Evolutionary conservation across 2,329 filamentous ascomycete species (phyloP).

Genomic region (Penicillium frequentans): DNA sequence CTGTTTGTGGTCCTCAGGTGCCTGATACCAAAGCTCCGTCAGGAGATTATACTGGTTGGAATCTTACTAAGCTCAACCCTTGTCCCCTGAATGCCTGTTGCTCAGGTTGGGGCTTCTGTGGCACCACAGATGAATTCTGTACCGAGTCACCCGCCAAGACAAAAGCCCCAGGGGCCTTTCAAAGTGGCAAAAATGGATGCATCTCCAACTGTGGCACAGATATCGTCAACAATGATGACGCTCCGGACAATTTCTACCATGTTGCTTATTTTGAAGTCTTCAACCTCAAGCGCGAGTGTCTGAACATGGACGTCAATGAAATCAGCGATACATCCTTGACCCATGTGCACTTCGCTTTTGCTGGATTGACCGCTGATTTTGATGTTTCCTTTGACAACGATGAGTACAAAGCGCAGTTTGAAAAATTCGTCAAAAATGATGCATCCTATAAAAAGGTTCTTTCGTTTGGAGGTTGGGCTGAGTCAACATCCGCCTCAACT

Average conservation of each 20-base stretch:
- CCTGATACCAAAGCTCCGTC: background rate
- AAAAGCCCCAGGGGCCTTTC: background rate
- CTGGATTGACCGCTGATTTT: conserved; percentile 32
- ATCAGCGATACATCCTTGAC: conserved; percentile 26
- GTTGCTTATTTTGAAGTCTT: conserved; percentile 38
- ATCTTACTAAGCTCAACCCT: background rate
- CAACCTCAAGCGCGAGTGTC: conserved; percentile 31
- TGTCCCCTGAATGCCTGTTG: background rate
- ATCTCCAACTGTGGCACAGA: conserved; percentile 2
- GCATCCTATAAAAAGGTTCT: background rate
- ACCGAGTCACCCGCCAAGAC: background rate
- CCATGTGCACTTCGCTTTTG: conserved; percentile 42
- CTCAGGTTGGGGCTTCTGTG: background rate
- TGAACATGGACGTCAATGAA: conserved; percentile 25
- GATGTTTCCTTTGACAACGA: conserved; percentile 24
- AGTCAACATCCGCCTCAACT: background rate
- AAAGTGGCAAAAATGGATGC: background rate
- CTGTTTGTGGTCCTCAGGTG: background rate
- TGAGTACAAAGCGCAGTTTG: conserved; percentile 32
- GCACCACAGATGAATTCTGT: background rate
- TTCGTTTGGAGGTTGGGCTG: conserved; percentile 1
- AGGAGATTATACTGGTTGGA: background rate
- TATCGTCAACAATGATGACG: conserved; percentile 17
- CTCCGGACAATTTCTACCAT: conserved; percentile 20
- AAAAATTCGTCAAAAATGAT: conserved; percentile 15